Evolutionary conservation across 1,284 basidiomycete genomes (phyloP), one percentile per base, ranked within the genome.

Genomic region (Fereydounia khargensis): DNA sequence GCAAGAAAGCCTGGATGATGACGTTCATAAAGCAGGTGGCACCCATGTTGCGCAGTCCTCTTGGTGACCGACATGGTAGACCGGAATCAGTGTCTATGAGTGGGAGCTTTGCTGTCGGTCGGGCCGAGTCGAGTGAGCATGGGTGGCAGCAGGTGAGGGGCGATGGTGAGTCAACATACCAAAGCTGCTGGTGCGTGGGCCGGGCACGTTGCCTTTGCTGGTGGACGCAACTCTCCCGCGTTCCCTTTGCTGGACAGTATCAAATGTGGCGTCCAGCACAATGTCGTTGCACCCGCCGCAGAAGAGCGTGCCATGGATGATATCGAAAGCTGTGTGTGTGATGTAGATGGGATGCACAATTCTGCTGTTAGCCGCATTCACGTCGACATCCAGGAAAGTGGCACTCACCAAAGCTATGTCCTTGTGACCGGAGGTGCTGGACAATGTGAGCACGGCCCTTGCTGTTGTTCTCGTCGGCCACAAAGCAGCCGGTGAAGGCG

Each of bases 11-110:
- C 77, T 98, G 94, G 6, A 98, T 81, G 35, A 97, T 85, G 39
- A 88, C 89, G 55, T 91, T 94, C 71, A 98, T 81, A 78, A 91
- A 97, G 71, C 92, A 98, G 0, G 92, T 97, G 66, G 94, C 89
- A 5, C 90, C 89, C 6, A 96, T 84, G 73, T 96, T 96, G 35
- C 95, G 80, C 3, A 96, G 80, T 0, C 92, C 92, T 45, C 90
- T 82, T 9, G 89, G 85, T 43, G 85, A 89, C 88, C 59, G 30
- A n/a, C n/a, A n/a, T n/a, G n/a, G n/a, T n/a, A n/a, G n/a, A n/a
- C n/a, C n/a, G n/a, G n/a, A n/a, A n/a, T n/a, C n/a, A n/a, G n/a
- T n/a, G n/a, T n/a, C n/a, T n/a, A n/a, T n/a, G n/a, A n/a, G n/a
- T n/a, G n/a, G n/a, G n/a, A n/a, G n/a, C n/a, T n/a, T n/a, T n/a